phyloP scores from a whole-genome alignment of 208 protist genomes.

The Wallacemonas sp. region DNA sequence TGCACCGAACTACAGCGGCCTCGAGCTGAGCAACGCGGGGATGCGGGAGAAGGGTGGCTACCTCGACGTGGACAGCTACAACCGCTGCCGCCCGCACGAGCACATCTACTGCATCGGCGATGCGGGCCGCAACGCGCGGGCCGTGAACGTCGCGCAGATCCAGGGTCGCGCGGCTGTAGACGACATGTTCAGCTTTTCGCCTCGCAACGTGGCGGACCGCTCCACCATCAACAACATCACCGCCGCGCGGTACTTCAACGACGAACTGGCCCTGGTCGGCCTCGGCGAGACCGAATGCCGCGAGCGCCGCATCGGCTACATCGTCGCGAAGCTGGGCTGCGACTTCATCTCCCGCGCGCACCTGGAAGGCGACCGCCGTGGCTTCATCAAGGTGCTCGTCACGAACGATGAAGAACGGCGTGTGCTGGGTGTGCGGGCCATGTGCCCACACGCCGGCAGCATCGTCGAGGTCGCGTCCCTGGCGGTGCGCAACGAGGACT shows the following conservation, averaged over 20 bases:
- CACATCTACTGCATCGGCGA: constrained; percentile 82
- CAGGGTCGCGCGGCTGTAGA: constrained; percentile 50
- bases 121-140: constrained; percentile 26
- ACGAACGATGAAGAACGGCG: constrained; percentile 67
- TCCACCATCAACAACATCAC: constrained; percentile 36
- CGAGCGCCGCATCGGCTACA: constrained; percentile 45
- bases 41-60: constrained; percentile 46
- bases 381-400: constrained; percentile 77
- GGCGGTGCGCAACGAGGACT: constrained; percentile 52
- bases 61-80: constrained; percentile 47
- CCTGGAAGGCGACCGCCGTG: constrained; percentile 42
- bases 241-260: constrained; percentile 57
- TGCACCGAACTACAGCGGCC: constrained; percentile 38
- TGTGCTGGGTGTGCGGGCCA: constrained; percentile 62
- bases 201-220: constrained; percentile 20
- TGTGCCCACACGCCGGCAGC: constrained; percentile 57
- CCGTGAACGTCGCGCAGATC: constrained; percentile 52
- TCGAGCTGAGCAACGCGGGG: constrained; percentile 61
- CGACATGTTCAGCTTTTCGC: constrained; percentile 58
- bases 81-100: constrained; percentile 58
- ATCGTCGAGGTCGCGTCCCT: constrained; percentile 71
- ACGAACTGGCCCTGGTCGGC: constrained; percentile 64
- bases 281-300: constrained; percentile 70
- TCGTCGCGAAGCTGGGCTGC: constrained; percentile 44
- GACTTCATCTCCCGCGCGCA: constrained; percentile 48